Evolutionary conservation across 2,329 filamentous ascomycete species (phyloP).

Genomic region (Apiospora pterosperma): DNA sequence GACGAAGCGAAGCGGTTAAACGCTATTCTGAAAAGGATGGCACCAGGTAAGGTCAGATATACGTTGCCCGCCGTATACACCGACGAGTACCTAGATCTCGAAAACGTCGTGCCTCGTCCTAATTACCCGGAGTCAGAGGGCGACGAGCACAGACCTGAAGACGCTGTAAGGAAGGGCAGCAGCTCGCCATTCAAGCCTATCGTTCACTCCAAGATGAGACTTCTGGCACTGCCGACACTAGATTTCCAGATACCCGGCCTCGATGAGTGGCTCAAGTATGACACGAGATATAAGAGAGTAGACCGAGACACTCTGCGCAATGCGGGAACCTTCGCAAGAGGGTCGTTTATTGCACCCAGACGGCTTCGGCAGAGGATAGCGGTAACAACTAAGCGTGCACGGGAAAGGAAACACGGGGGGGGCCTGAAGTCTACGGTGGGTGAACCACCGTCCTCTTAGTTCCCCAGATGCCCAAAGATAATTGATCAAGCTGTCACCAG

Average conservation of each 20-base stretch:
- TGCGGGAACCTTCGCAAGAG: conserved; percentile 14
- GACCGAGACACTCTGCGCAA: conserved; percentile 36
- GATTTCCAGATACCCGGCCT: conserved; percentile 43
- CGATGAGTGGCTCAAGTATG: conserved; percentile 45
- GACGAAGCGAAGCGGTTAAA: conserved; percentile 33
- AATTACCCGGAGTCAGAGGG: conserved; percentile 15
- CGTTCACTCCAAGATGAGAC: conserved; percentile 27
- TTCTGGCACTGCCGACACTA: conserved; percentile 53
- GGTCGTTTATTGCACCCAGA: conserved; percentile 10
- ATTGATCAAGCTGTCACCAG: neutral
- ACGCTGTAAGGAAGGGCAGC: neutral
- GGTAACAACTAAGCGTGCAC: neutral
- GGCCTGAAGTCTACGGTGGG: neutral
- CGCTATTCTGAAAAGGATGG: conserved; percentile 43
- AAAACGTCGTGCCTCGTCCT: conserved; percentile 9
- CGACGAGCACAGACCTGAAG: neutral
- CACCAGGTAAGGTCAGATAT: conserved; percentile 53
- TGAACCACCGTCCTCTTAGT: neutral
- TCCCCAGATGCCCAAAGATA: neutral
- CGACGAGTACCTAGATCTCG: conserved; percentile 30
- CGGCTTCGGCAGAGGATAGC: neutral
- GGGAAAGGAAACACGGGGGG: no score
- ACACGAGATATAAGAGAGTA: conserved; percentile 48
- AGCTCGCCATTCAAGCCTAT: conserved; percentile 7
- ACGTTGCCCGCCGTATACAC: conserved; percentile 54